phyloP scores from a whole-genome alignment of 768 basidiomycete genomes.

The Filobasidium wieringae region DNA sequence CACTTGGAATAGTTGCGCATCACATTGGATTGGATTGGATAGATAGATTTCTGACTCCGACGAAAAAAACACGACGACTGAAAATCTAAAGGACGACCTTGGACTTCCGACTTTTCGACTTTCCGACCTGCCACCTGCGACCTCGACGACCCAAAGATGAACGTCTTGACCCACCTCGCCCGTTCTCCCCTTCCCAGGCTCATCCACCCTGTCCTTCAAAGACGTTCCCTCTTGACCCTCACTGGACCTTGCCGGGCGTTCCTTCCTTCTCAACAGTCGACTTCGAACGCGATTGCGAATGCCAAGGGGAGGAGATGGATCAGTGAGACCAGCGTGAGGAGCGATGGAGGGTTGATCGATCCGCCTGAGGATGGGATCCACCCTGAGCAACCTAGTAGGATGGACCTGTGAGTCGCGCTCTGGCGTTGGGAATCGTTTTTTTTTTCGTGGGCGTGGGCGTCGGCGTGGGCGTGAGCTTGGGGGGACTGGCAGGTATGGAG shows the following conservation, averaged over 20 bases:
- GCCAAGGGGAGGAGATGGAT: slow-evolving; percentile 17
- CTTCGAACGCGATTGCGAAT: too few species aligned
- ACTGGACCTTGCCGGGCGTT: not conserved
- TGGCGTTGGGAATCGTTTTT: not conserved
- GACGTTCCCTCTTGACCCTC: too few species aligned
- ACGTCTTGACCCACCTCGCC: not conserved
- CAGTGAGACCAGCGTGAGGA: slow-evolving; percentile 16
- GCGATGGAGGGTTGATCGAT: slow-evolving; percentile 31
- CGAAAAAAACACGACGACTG: too few species aligned
- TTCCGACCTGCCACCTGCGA: too few species aligned
- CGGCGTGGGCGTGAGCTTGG: not conserved
- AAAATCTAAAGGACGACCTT: too few species aligned
- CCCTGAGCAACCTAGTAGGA: slow-evolving; percentile 29
- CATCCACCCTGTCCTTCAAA: not conserved
- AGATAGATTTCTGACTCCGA: too few species aligned
- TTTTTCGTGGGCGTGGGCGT: not conserved
- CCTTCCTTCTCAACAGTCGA: not conserved
- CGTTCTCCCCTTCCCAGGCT: not conserved
- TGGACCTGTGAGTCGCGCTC: slow-evolving; percentile 34
- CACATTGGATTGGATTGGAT: too few species aligned
- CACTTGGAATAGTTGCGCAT: too few species aligned
- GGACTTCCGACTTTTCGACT: too few species aligned
- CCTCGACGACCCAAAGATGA: not conserved
- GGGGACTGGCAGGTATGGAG: not conserved
- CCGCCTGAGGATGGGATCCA: slow-evolving; percentile 35